Evolutionary conservation across 2,329 filamentous ascomycete species (phyloP).

Genomic region (Zymoseptoria crescenta): DNA sequence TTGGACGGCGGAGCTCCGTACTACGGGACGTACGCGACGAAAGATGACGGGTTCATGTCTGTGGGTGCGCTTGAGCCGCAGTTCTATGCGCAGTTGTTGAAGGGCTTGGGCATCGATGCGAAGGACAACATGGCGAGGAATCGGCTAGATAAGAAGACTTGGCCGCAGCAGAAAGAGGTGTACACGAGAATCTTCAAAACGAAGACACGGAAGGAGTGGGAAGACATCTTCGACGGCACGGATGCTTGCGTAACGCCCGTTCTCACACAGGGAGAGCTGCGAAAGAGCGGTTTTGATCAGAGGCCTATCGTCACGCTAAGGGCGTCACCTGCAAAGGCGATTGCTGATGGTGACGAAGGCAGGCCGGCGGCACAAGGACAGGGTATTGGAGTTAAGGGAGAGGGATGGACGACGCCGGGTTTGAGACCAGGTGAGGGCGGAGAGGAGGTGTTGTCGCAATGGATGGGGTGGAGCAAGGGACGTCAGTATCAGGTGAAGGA

Average conservation of each 20-base stretch:
- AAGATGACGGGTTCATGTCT: slow-evolving; percentile 70
- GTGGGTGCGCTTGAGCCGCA: slow-evolving; percentile 83
- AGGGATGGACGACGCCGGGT: slow-evolving; percentile 55
- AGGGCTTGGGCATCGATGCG: slow-evolving; percentile 54
- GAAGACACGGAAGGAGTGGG: slow-evolving; percentile 73
- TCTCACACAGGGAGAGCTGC: slow-evolving; percentile 64
- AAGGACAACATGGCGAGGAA: slow-evolving; percentile 35
- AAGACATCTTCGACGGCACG: slow-evolving; percentile 74
- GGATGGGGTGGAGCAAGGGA: slow-evolving; percentile 71
- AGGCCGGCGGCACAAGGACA: slow-evolving; percentile 47
- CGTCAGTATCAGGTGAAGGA: slow-evolving; percentile 59
- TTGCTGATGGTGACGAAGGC: slow-evolving; percentile 42
- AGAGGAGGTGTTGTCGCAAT: slow-evolving; percentile 58
- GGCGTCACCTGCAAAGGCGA: slow-evolving; percentile 59
- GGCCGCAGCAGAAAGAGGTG: slow-evolving; percentile 56
- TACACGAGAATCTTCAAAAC: slow-evolving; percentile 59
- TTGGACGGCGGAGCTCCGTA: slow-evolving; percentile 81
- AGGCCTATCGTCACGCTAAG: slow-evolving; percentile 61
- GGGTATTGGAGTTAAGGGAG: slow-evolving; percentile 56
- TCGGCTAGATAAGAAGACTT: slow-evolving; percentile 54
- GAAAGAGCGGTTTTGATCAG: slow-evolving; percentile 58
- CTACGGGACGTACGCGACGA: slow-evolving; percentile 83
- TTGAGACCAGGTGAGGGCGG: slow-evolving; percentile 64
- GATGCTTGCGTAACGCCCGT: slow-evolving; percentile 93
- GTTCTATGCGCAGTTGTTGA: slow-evolving; percentile 65